Percentiles rank a stretch among this genome's conserved stretches.
phyloP scores from a whole-genome alignment of 2,329 filamentous ascomycete species.

The Trichophyton rubrum region DNA sequence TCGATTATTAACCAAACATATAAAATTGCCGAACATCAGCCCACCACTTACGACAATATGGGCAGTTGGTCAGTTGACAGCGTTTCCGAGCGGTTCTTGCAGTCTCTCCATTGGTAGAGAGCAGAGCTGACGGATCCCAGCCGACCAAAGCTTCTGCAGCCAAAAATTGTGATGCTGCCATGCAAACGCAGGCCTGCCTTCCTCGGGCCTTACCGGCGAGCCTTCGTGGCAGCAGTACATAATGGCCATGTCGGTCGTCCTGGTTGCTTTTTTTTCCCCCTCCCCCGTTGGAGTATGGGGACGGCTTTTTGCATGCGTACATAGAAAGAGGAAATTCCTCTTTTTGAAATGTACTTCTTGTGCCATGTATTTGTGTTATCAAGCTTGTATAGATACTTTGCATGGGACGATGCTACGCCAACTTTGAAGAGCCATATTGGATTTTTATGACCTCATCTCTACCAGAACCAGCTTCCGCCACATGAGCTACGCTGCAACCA shows the following conservation, averaged over 20 bases:
- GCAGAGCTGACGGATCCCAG: background rate
- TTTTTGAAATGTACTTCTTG: no score
- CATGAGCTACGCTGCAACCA: background rate
- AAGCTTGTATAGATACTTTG: background rate
- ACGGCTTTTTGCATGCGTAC: no score
- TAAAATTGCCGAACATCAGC: no score
- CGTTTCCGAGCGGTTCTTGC: background rate
- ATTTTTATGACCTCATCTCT: background rate
- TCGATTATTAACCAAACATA: no score
- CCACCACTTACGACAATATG: background rate
- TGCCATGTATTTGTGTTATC: no score
- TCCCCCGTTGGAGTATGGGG: no score
- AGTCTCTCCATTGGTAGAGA: background rate
- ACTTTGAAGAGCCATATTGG: background rate
- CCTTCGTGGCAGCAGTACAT: background rate
- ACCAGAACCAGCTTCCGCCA: background rate
- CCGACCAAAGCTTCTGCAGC: background rate
- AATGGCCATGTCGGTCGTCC: background rate
- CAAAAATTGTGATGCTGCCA: background rate
- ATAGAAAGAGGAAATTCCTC: background rate
- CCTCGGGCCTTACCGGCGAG: background rate
- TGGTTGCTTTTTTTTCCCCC: no score
- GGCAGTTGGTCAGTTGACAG: background rate
- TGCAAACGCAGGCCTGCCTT: background rate
- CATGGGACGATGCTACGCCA: background rate